A percentile compares a stretch with the other conserved stretches of the same genome.
These are phyloP conservation scores for Calophaca sinica DNA, from an alignment of 306 rosid genomes.

Conservation along the genomic window DNA sequence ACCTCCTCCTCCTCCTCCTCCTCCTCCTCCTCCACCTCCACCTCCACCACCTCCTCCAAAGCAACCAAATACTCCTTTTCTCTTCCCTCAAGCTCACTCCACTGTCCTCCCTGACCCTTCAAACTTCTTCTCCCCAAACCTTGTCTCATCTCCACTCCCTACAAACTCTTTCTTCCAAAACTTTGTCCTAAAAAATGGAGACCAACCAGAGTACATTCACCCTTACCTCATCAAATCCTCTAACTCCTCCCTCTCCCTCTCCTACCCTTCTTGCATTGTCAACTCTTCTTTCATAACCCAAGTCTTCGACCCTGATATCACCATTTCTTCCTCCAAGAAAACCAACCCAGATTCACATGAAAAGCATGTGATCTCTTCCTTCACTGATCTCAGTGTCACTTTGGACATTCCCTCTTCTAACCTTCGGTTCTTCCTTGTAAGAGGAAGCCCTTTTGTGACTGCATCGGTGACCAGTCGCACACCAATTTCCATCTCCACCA, in stretches of 20 bases:
- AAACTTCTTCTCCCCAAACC: slow-evolving; percentile 66
- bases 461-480: slow-evolving; percentile 51
- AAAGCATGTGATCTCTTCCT: slow-evolving; percentile 65
- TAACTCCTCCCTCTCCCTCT: slow-evolving; percentile 68
- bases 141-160: slow-evolving; percentile 76
- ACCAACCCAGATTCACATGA: slow-evolving; percentile 35
- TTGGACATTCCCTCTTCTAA: slow-evolving; percentile 77
- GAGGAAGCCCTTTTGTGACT: slow-evolving; percentile 86
- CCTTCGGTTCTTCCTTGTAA: slow-evolving; percentile 70
- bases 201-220: slow-evolving; percentile 74
- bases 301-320: slow-evolving; percentile 69
- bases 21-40: not conserved
- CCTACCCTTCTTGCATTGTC: slow-evolving; percentile 65
- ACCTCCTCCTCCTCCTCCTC: not conserved
- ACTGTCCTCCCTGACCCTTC: slow-evolving; percentile 81
- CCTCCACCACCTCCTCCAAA: not conserved
- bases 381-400: slow-evolving; percentile 72
- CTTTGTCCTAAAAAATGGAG: slow-evolving; percentile 73
- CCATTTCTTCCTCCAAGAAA: slow-evolving; percentile 60
- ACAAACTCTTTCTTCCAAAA: slow-evolving; percentile 92
- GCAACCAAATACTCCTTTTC: slow-evolving; percentile 54
- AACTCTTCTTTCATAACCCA: slow-evolving; percentile 59
- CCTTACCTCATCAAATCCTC: slow-evolving; percentile 81
- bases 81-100: slow-evolving; percentile 67
- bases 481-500: slow-evolving; percentile 66